Evolutionary conservation across 2,329 filamentous ascomycete genomes (phyloP), one percentile per base, ranked within the genome.

Genomic region (Beauveria bassiana): DNA sequence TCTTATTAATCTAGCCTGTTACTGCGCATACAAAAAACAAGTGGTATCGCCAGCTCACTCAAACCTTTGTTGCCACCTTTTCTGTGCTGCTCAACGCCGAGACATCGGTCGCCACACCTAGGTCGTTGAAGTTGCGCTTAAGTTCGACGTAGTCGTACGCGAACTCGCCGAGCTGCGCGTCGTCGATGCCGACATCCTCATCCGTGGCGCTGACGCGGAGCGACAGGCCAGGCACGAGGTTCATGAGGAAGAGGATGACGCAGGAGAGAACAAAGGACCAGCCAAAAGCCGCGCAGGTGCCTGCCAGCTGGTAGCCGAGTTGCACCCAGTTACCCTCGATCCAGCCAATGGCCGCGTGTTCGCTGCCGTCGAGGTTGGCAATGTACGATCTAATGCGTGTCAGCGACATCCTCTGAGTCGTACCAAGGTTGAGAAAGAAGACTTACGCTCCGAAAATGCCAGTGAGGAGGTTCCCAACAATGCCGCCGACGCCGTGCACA

Each of bases 401-500:
- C 31, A 65, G 62, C 64, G 66, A 62, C 68, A 22, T 22, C 22
- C 22, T 22, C 22, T 22, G 22, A 16, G n/a, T 18, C 12, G 12
- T 57, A 8, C 20, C 14, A 26, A 31, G 54, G 10, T 5, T 26
- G 22, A 18, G 6, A 7, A 12, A 40, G 9, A 40, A 26, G 18
- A 79, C 81, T 71, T 73, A 85, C 81, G 88, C 86, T 67, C 84
- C 89, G 71, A 93, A 91, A 65, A 93, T 76, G 65, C 87, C 90
- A 61, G 91, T 93, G 75, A 90, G 80, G 63, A 92, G 75, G 68
- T 96, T 89, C 56, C 91, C 91, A 62, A 88, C 81, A 66, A 95
- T 90, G 66, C 91, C 91, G 54, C 91, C 91, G 65, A 96, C 78
- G 70, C 85, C 91, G 83, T 96, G 91, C 75, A 95, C 90, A 67